Evolutionary conservation across 2,329 filamentous ascomycete genomes (phyloP).

Genomic region (Aschersonia sp.): DNA sequence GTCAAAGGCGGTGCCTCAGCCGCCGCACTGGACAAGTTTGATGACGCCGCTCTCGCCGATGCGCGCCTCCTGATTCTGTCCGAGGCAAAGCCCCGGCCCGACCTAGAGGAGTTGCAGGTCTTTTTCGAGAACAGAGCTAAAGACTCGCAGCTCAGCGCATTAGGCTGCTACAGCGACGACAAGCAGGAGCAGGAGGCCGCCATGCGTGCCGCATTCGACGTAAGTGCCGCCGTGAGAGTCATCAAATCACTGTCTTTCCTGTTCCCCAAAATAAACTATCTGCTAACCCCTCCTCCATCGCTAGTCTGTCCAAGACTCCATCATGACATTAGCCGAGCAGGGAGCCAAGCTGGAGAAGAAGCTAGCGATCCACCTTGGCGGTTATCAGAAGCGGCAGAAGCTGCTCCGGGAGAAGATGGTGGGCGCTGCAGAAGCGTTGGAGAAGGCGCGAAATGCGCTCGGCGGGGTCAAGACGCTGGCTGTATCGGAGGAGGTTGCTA

Average conservation of each 20-base stretch:
- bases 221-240: slow-evolving; percentile 22
- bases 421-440: slow-evolving; percentile 60
- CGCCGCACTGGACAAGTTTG: slow-evolving; percentile 39
- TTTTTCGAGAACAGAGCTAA: slow-evolving; percentile 38
- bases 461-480: slow-evolving; percentile 63
- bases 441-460: slow-evolving; percentile 58
- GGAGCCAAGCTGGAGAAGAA: slow-evolving; percentile 90
- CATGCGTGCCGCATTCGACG: slow-evolving; percentile 61
- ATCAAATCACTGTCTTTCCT: background rate
- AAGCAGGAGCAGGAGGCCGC: slow-evolving; percentile 50
- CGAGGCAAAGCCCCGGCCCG: slow-evolving; percentile 42
- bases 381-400: slow-evolving; percentile 78
- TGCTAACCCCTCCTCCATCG: too few species aligned
- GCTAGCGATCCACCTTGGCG: slow-evolving; percentile 71
- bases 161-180: slow-evolving; percentile 68
- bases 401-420: slow-evolving; percentile 65
- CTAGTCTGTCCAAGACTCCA: slow-evolving; percentile 56
- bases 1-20: slow-evolving; percentile 46
- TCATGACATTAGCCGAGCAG: slow-evolving; percentile 60
- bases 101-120: slow-evolving; percentile 34
- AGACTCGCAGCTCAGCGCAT: slow-evolving; percentile 54
- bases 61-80: slow-evolving; percentile 65
- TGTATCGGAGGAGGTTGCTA: slow-evolving; percentile 64
- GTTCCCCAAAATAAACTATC: background rate
- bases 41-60: slow-evolving; percentile 57